Evolutionary conservation across 768 basidiomycete genomes (phyloP), one percentile per base, ranked within the genome.

Genomic region (Chalciporus chontae): DNA sequence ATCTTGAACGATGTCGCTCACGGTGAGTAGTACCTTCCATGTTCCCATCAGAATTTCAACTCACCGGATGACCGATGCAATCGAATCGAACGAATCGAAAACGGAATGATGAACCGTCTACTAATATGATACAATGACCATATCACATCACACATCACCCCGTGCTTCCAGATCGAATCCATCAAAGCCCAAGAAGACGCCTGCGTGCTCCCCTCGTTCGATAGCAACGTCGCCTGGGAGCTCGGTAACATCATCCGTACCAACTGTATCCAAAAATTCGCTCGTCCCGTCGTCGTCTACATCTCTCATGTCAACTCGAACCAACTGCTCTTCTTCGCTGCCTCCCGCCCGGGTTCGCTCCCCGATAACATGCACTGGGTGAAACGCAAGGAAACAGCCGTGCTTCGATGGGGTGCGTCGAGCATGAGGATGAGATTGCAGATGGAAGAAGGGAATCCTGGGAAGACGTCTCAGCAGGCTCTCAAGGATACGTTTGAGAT

Each of bases 361-460:
- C 59, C 63, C 0, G 66, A 68, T 40, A 67, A 66, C 21, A 68
- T 63, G 58, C 48, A 44, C 31, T 70, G 65, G 68, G 67, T 69
- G 31, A 63, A 65, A 5, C 68, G 69, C 29, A 69, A 69, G 18
- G 67, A 69, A 18, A 59, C 55, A 6, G 59, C 56, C 0, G 66
- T 71, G 8, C 60, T 69, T 1, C 42, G 66, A 23, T 70, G 66
- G 69, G 65, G 68, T 0, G n/a, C 5, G 47, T 64, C 65, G 3
- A 53, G 65, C 26, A 39, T 64, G 57, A 50, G 45, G 18, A 63
- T 67, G 69, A 53, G 52, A 7, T 34, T 50, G 32, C 47, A 51
- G 36, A 14, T 62, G 52, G 8, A 18, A 45, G 1, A 7, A 18
- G 15, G 19, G 14, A 6, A 32, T 4, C 29, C 32, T 15, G 42